These are phyloP conservation scores for Thamnidium elegans DNA, from an alignment of 192 early-diverging fungal species.

Conservation along the genomic window DNA sequence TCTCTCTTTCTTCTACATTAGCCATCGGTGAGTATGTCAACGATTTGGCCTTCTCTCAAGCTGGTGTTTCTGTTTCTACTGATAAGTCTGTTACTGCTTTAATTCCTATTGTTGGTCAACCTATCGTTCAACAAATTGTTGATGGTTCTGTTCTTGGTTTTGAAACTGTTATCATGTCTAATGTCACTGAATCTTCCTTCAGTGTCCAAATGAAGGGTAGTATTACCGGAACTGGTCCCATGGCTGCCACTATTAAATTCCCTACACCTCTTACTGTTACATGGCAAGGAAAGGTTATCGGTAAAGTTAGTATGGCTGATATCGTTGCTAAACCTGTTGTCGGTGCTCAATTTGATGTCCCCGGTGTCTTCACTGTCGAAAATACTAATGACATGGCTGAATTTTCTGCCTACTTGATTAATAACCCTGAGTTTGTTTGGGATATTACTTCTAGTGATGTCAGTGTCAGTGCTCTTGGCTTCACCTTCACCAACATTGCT, in stretches of 20 bases:
- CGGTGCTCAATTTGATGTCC: constrained; percentile 46
- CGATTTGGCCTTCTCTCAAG: constrained; percentile 42
- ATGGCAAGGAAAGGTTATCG: constrained; percentile 41
- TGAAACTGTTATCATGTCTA: constrained; percentile 33
- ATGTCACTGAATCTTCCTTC: constrained; percentile 40
- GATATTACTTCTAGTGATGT: constrained; percentile 42
- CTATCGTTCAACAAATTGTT: constrained; percentile 56
- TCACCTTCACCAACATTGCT: constrained; percentile 44
- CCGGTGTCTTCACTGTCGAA: constrained; percentile 41
- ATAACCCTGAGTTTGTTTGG: constrained; percentile 48
- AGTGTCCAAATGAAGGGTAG: constrained; percentile 47
- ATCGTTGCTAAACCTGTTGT: constrained; percentile 42
- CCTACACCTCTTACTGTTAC: constrained; percentile 38
- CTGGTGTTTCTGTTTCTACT: constrained; percentile 39
- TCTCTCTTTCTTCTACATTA: constrained; percentile 42
- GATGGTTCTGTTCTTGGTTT: constrained; percentile 37
- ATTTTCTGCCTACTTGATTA: constrained; percentile 52
- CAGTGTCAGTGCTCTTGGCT: constrained; percentile 51
- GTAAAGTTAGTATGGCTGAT: constrained; percentile 44
- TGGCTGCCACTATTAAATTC: constrained; percentile 47
- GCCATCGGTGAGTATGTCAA: constrained; percentile 52
- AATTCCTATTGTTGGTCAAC: constrained; percentile 52
- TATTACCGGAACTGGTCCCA: constrained; percentile 47
- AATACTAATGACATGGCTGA: constrained; percentile 43
- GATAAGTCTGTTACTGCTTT: constrained; percentile 48